phyloP scores from a whole-genome alignment of 1,284 basidiomycete genomes.

The Ustilago curta region DNA sequence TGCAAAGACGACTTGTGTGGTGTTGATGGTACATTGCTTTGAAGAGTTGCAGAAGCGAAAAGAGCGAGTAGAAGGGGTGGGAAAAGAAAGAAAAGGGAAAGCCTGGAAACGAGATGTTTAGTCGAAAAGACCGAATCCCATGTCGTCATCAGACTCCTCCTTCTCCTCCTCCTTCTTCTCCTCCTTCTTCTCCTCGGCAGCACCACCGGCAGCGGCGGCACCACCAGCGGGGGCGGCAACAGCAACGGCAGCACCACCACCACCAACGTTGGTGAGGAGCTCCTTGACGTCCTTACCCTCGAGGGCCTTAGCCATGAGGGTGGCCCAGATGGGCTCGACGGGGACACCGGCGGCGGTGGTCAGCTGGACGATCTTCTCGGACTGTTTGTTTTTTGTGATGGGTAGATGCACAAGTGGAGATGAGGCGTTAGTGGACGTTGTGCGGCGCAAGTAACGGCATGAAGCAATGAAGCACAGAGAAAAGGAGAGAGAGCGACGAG shows the following conservation, averaged over 20 bases:
- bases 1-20: background rate
- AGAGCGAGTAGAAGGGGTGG: background rate
- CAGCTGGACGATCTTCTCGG: conserved; percentile 89
- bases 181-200: conserved; percentile 85
- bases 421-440: background rate
- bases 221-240: conserved; percentile 74
- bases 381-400: conserved; percentile 73
- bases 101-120: conserved; percentile 70
- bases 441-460: background rate
- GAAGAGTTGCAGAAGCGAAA: conserved; percentile 1
- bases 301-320: conserved; percentile 94
- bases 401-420: background rate
- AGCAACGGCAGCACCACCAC: conserved; percentile 75
- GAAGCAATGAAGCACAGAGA: too few relatives aligned
- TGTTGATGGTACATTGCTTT: conserved; percentile 41
- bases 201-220: conserved; percentile 75
- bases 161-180: conserved; percentile 74
- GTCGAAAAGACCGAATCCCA: conserved; percentile 86
- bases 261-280: conserved; percentile 89
- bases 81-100: conserved; percentile 1
- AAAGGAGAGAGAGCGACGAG: background rate
- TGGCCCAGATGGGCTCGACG: conserved; percentile 96
- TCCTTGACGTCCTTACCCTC: conserved; percentile 98
- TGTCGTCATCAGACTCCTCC: conserved; percentile 68
- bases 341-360: conserved; percentile 86